phyloP scores from a whole-genome alignment of 1,139 yeast genomes.

The Candida labiduridarum region DNA sequence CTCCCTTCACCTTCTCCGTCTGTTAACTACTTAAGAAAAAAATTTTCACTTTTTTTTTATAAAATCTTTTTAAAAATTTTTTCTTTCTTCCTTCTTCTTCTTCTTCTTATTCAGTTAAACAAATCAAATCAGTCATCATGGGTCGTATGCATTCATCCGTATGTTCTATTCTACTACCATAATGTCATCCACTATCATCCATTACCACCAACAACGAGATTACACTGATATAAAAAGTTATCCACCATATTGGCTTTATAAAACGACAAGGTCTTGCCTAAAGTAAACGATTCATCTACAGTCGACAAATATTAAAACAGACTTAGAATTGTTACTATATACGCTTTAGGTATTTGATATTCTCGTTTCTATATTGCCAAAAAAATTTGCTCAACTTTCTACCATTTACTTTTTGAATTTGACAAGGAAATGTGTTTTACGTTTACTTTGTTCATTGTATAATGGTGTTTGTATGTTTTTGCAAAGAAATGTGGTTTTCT shows the following conservation, averaged over 20 bases:
- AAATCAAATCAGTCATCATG: slow-evolving; percentile 55
- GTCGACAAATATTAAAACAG: slow-evolving; percentile 7
- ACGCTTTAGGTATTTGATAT: slow-evolving; percentile 38
- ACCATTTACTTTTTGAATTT: not conserved
- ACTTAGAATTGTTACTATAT: slow-evolving; percentile 19
- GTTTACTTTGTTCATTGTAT: not conserved
- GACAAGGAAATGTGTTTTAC: not conserved
- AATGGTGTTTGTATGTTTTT: no score
- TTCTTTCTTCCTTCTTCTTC: slow-evolving; percentile 14
- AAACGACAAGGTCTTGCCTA: slow-evolving; percentile 34
- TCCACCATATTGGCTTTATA: not conserved
- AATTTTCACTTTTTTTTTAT: slow-evolving; percentile 14
- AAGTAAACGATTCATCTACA: slow-evolving; percentile 27
- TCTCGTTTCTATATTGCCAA: slow-evolving; percentile 16
- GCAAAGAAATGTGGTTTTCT: slow-evolving; percentile 3
- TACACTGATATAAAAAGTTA: no score
- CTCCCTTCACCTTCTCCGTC: not conserved
- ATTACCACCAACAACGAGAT: not conserved
- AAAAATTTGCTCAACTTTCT: no score
- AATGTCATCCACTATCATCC: not conserved
- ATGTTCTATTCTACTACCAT: slow-evolving; percentile 39
- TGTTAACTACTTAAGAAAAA: slow-evolving; percentile 13
- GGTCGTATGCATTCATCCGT: slow-evolving; percentile 83
- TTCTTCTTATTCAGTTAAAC: slow-evolving; percentile 20
- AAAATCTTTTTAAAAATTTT: no score